These are phyloP conservation scores for Moelleriella libera DNA, from an alignment of 2,329 filamentous ascomycete species.

Conservation along the genomic window DNA sequence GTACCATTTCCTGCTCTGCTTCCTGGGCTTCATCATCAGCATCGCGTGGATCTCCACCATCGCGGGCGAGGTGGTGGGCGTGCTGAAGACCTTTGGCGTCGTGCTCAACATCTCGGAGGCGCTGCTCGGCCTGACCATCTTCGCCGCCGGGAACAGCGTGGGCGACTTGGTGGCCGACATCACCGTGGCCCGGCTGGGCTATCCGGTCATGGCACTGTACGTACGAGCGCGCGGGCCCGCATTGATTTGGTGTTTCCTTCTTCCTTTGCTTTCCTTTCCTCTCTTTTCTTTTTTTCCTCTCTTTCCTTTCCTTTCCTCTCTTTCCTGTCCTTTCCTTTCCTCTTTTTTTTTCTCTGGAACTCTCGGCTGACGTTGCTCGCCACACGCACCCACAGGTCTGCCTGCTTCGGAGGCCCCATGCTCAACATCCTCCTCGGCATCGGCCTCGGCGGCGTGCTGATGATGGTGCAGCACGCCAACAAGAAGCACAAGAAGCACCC, in stretches of 20 bases:
- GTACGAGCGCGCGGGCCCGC: constrained; percentile 13
- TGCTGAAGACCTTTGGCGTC: constrained; percentile 84
- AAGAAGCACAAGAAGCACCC: constrained; percentile 54
- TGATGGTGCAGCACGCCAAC: constrained; percentile 61
- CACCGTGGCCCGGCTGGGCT: constrained; percentile 83
- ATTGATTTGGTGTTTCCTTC: neutral
- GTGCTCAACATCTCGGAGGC: constrained; percentile 90
- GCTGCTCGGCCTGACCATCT: constrained; percentile 86
- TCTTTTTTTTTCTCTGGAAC: neutral
- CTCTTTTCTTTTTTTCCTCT: too few relatives aligned
- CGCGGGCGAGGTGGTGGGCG: constrained; percentile 86
- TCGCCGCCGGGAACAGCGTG: constrained; percentile 89
- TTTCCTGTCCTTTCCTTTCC: too few relatives aligned
- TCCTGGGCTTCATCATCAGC: constrained; percentile 78
- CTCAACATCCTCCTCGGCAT: constrained; percentile 93
- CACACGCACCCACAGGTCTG: constrained; percentile 37
- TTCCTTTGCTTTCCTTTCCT: neutral
- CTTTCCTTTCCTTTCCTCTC: too few relatives aligned
- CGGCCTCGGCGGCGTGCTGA: constrained; percentile 79
- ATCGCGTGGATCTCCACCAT: constrained; percentile 96
- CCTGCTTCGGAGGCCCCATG: constrained; percentile 97
- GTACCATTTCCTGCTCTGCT: constrained; percentile 68
- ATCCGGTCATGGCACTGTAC: constrained; percentile 83
- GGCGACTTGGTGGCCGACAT: constrained; percentile 91
- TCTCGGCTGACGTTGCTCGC: too few relatives aligned